Base-by-base conservation (phyloP, 345 rosid genomes). In the Lepidium sativum region DNA sequence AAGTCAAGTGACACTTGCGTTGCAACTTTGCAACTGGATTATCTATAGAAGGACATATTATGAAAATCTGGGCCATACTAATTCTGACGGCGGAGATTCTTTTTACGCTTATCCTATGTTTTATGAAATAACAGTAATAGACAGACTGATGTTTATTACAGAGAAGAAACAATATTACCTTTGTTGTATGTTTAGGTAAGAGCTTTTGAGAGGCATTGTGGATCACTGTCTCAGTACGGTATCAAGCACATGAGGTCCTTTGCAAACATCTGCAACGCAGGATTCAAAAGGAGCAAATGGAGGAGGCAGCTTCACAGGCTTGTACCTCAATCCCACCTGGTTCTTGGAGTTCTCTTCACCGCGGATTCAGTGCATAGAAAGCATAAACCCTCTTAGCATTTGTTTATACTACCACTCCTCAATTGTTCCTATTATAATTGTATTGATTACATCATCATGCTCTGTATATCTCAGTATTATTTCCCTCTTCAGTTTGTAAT, bases 191-290 rank as follows among this genome's bases (percentile, higher is more conserved):
- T 50, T 37, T 79, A 94, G 97, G 96, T 90, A 73, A 79, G 97
- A 69, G 89, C 83, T 42, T 94, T 88, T 52, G 99, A 95, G 78
- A 77, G 70, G 32, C 83, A 88, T 12, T 95, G 99, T 31, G 99
- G 99, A 63, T 84, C 96, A 33, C 63, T 95, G 35, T 80, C 95
- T 29, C 92, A 88, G 65, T 95, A 95, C 6, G 99, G 99, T 53
- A 95, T 95, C 95, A 91, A 88, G 69, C 94, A 95, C 79, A 95
- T 83, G 95, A 85, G 96, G 14, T 85, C 97, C 20, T 20, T 95
- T 13, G 99, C 91, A 45, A 95, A 95, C 80, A 57, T 95, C 8
- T 95, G 99, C 84, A 91, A 88, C 68, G 87, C 85, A 27, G 89
- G 70, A 75, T 88, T 60, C 66, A n/a, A 14, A 55, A 60, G 8